Evolutionary conservation across 352 stramenopile species (phyloP), one percentile per base, ranked within the genome.

Genomic region (Poterioochromonas sp.): DNA sequence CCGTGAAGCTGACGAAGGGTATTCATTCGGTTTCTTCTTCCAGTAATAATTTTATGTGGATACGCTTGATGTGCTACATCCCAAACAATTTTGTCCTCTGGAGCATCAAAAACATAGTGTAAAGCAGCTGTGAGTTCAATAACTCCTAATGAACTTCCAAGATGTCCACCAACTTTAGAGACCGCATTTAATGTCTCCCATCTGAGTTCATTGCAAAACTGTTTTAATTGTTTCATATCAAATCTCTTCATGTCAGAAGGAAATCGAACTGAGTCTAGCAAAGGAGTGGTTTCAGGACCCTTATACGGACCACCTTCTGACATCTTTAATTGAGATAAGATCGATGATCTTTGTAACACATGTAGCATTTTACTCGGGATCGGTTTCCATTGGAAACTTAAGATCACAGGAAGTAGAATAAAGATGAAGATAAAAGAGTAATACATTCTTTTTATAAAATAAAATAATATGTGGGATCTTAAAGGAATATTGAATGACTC

Each of bases 81-180:
- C 90, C 90, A 94, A 49, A 92, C 88, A 68, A 94, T 93, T 68
- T 91, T 86, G 83, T 94, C 90, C 73, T 92, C 86, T 58, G 90
- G 90, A 83, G 91, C 90, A 79, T 93, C 86, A 82, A 92, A 94
- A 37, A 94, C 88, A 79, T 93, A 90, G 82, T 94, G 90, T 37
- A 94, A 79, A 0, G 90, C 90, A 15, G 93, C 87, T 26, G 90
- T 93, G 15, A 94, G 82, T 81, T 94, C 90, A 12, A 91, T 88
- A 0, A 93, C 89, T 32, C 90, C 90, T 60, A 94, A 82, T 12
- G 83, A 89, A 39, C 84, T 90, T 77, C 84, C 87, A 71, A 94
- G 87, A 82, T 94, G 90, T 77, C 90, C 90, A 43, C 90, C 89
- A 20, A 89, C 93, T 81, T 93, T 90, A 29, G 88, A 92, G 22